These are phyloP conservation scores for Cokeromyces recurvatus DNA, from an alignment of 371 early-diverging fungal genomes.

Conservation along the genomic window DNA sequence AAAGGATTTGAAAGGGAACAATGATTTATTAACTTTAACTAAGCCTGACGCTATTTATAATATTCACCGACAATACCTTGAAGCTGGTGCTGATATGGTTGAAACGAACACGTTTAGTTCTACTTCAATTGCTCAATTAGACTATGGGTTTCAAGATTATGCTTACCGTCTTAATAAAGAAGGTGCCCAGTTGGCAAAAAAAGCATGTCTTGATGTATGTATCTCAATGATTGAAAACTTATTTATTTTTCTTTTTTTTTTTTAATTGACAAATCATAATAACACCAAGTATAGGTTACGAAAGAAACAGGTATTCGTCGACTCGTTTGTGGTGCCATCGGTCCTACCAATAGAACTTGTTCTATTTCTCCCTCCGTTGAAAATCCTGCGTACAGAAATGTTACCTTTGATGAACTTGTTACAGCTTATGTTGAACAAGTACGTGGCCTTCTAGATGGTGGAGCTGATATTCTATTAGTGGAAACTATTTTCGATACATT, in stretches of 20 bases:
- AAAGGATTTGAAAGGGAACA: constrained; percentile 90
- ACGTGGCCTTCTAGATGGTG: constrained; percentile 89
- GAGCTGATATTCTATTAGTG: constrained; percentile 84
- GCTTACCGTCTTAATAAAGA: constrained; percentile 91
- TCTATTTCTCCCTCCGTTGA: constrained; percentile 96
- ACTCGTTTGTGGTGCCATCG: constrained; percentile 86
- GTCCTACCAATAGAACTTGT: constrained; percentile 91
- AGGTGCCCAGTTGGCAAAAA: constrained; percentile 80
- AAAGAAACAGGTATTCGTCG: constrained; percentile 68
- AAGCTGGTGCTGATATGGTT: constrained; percentile 90
- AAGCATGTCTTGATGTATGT: constrained; percentile 74
- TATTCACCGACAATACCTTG: constrained; percentile 85
- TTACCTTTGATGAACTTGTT: constrained; percentile 91
- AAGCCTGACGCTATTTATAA: constrained; percentile 81
- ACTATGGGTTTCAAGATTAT: constrained; percentile 78
- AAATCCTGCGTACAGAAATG: constrained; percentile 89
- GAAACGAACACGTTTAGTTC: constrained; percentile 94
- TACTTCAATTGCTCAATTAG: constrained; percentile 87
- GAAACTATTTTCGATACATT: constrained; percentile 96
- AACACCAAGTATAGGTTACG: too few species aligned
- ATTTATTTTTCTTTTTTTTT: too few species aligned
- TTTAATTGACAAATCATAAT: too few species aligned
- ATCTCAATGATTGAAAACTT: background rate
- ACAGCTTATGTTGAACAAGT: constrained; percentile 84
- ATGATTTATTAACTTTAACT: constrained; percentile 88